Base-by-base conservation (phyloP, 495 filamentous ascomycete genomes). In the Aspergillus cristatus region DNA sequence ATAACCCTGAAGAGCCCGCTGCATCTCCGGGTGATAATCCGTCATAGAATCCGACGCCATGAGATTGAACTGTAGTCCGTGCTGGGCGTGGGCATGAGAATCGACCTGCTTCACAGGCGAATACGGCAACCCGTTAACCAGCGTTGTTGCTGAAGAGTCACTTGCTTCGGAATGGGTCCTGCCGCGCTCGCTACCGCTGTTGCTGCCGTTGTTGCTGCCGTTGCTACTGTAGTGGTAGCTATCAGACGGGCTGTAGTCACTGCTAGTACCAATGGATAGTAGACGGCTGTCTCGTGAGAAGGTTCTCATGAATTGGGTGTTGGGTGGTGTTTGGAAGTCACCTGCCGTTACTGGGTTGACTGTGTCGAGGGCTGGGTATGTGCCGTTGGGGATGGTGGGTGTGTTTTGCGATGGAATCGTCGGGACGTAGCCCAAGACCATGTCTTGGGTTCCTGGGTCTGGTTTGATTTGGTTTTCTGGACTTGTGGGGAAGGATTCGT, bases 81-180 rank as follows among this genome's bases (percentile, higher is more conserved):
- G 37, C 20, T 24, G 20, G 18, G 42, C 14, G 4, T 54, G 50
- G 20, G 4, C 20, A 24, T 24, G 20, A 24, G 4, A 4, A 24
- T 24, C n/a, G 11, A 45, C 10, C 18, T 48, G 57, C 28, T 47
- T 49, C 6, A 61, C 52, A 15, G 54, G 57, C 11, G 48, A 59
- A 30, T 70, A 69, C 1, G 54, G 49, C n/a, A 65, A 32, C 0
- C 65, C 65, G 20, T 51, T 65, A 22, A 65, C 41, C 26, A 68
- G 43, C 1, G 56, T 60, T 0, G 44, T 41, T 7, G 48, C 46
- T 4, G 45, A 38, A 16, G 44, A 18, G 14, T 52, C 48, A 2
- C 38, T 43, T 10, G 37, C 22, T 6, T 48, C 37, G 14, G 34
- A 43, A 14, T 42, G 40, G 24, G 45, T 44, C 29, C 48, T 54